Evolutionary conservation across 2,329 filamentous ascomycete species (phyloP).

Genomic region (Zymoseptoria crescenta): DNA sequence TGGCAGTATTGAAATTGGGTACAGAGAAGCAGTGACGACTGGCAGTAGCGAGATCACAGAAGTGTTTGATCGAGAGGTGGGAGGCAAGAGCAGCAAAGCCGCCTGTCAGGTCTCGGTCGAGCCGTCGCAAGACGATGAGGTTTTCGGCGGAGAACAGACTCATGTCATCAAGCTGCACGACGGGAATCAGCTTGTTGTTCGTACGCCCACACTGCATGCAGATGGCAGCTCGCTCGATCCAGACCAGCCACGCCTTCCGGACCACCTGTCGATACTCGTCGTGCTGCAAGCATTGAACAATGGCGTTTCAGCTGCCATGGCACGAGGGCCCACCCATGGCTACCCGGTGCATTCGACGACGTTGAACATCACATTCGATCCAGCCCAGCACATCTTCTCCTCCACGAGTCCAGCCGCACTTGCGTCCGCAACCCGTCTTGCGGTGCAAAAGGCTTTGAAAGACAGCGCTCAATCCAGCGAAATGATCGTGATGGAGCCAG

Average conservation of each 20-base stretch:
- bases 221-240: constrained; percentile 34
- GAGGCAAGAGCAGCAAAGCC: constrained; percentile 70
- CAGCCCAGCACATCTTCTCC: constrained; percentile 54
- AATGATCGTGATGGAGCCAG: constrained; percentile 76
- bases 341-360: constrained; percentile 73
- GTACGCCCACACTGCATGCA: constrained; percentile 42
- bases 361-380: constrained; percentile 63
- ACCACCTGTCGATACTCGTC: constrained; percentile 44
- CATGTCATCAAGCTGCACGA: constrained; percentile 47
- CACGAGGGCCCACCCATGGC: constrained; percentile 71
- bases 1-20: constrained; percentile 89
- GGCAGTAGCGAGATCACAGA: constrained; percentile 50
- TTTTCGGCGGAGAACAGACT: constrained; percentile 21
- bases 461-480: constrained; percentile 45
- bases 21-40: constrained; percentile 69
- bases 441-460: constrained; percentile 62
- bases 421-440: constrained; percentile 60
- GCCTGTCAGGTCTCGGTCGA: constrained; percentile 62
- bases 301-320: constrained; percentile 73
- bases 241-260: constrained; percentile 44
- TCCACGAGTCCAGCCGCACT: constrained; percentile 60
- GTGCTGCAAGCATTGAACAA: constrained; percentile 57
- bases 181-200: constrained; percentile 60
- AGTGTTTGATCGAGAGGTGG: constrained; percentile 70
- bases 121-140: constrained; percentile 6